Evolutionary conservation across 768 basidiomycete genomes (phyloP), one percentile per base, ranked within the genome.

Genomic region (Psilocybe subaeruginosa): DNA sequence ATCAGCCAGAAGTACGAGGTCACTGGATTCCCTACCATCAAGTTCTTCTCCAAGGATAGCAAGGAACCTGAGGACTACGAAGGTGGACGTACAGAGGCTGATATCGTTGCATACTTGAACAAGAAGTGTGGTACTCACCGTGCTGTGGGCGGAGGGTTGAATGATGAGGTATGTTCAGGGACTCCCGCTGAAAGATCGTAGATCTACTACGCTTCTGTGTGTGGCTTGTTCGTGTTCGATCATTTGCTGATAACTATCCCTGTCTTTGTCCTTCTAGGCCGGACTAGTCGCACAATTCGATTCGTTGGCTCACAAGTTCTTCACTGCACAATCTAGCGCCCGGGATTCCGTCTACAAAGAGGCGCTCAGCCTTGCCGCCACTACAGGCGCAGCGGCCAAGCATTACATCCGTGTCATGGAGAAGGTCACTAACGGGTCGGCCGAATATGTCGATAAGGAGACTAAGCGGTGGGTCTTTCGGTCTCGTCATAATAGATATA

Each of bases 391-490:
- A 5, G 76, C 81, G 23, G 84, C 87, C 16, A 83, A 85, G 67
- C 91, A 95, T 74, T 99, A 99, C 74, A 66, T 95, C 60, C 88
- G 89, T 61, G 88, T 95, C 46, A 96, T 98, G 93, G 88, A 93
- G 76, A 95, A 97, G 76, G 79, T 95, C 5, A 76, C 86, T 27
- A 86, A 82, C 60, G 84, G 86, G 51, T 80, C 86, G 30, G 88
- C 89, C 67, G 84, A 74, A 37, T 99, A 96, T 77, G 69, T 97
- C 56, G 83, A 86, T 71, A 97, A 96, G 78, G 97, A 99, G 77
- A 76, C 85, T 33, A 86, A 85, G 68, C 86, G 96, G 93, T 96
- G 68, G 69, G 74, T 69, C 63, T 14, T 41, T 46, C 60, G 59
- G 37, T 49, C 58, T 64, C 41, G 14, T 43, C 11, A 16, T 43